These are phyloP conservation scores for Scenedesmus sp. DNA, from an alignment of 163 green algal species.

Conservation along the genomic window DNA sequence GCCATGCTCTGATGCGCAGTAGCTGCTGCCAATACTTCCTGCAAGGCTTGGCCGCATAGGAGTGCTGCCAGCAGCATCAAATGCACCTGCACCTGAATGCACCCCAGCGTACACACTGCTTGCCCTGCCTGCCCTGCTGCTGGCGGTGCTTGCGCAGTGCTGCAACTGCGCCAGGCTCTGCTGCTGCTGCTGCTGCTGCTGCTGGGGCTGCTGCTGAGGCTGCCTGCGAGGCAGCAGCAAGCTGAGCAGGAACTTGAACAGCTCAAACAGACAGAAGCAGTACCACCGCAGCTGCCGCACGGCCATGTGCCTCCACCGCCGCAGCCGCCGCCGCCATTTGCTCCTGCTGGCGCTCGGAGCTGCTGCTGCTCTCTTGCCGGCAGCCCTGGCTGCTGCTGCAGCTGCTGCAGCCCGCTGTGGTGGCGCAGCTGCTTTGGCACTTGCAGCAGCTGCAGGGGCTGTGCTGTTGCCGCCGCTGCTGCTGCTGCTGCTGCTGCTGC, in stretches of 20 bases:
- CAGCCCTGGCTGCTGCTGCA: background rate
- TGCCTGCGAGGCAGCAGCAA: constrained; percentile 1
- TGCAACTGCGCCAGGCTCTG: background rate
- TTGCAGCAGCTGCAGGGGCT: background rate
- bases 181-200: constrained; percentile 2
- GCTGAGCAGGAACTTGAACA: constrained; percentile 25
- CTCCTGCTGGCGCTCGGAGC: background rate
- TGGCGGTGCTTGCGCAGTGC: background rate
- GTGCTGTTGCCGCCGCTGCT: background rate
- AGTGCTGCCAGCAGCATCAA: background rate
- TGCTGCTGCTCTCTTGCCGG: background rate
- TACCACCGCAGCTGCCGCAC: constrained; percentile 34
- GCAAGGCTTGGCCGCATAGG: background rate
- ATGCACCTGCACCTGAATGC: background rate
- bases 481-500: background rate
- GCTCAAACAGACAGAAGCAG: constrained; percentile 29
- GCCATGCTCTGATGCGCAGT: background rate
- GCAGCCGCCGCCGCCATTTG: background rate
- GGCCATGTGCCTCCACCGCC: background rate
- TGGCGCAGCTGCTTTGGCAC: background rate
- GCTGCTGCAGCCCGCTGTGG: background rate
- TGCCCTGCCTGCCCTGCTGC: background rate
- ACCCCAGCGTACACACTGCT: background rate
- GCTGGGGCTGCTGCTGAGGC: constrained; percentile 14
- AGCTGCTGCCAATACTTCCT: constrained; percentile 35